phyloP scores from a whole-genome alignment of 2,329 filamentous ascomycete genomes.

The Aureobasidium sp. region DNA sequence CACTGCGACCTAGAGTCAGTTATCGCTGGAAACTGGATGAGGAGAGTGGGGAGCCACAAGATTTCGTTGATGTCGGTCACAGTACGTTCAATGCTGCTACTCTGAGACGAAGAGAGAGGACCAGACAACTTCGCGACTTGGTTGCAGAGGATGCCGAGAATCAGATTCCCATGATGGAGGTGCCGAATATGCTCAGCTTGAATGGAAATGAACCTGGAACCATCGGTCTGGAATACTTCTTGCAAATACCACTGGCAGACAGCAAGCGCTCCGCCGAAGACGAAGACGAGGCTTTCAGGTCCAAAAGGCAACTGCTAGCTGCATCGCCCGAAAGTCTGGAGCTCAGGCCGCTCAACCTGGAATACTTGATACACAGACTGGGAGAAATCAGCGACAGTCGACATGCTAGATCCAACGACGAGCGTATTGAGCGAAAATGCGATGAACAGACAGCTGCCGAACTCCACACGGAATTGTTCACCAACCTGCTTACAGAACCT shows the following conservation, averaged over 20 bases:
- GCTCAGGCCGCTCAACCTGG: constrained; percentile 20
- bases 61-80: constrained; percentile 21
- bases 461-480: constrained; percentile 26
- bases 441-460: constrained; percentile 21
- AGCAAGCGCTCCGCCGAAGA: constrained; percentile 16
- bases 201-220: constrained; percentile 42
- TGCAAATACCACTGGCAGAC: constrained; percentile 41
- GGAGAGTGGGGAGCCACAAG: constrained; percentile 14
- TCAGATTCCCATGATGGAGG: constrained; percentile 28
- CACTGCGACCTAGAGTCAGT: neutral
- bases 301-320: constrained; percentile 20
- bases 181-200: constrained; percentile 43
- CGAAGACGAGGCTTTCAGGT: constrained; percentile 16
- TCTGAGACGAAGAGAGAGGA: neutral
- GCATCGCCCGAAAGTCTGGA: constrained; percentile 23
- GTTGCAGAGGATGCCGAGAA: neutral
- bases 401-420: neutral
- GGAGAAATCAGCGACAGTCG: constrained; percentile 20
- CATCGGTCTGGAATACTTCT: constrained; percentile 41
- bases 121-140: neutral
- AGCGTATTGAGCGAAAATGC: neutral
- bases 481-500: constrained; percentile 20
- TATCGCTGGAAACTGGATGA: constrained; percentile 3
- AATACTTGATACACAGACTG: constrained; percentile 22
- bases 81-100: constrained; percentile 20